Conservation (phyloP, 495 filamentous ascomycete species). For the Lepraria neglecta region DNA sequence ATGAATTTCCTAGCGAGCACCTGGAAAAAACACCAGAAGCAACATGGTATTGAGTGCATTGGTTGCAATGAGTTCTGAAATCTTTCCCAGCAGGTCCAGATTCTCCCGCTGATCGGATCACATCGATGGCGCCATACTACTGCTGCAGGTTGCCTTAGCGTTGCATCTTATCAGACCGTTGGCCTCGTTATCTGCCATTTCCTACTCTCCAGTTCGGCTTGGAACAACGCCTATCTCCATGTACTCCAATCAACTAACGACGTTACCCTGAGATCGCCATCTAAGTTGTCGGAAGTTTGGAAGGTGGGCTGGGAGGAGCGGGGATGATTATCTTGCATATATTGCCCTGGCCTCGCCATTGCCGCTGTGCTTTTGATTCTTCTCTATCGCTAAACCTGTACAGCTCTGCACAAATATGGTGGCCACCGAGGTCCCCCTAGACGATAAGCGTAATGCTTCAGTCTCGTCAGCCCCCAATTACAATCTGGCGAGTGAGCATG, state of each 20-base stretch:
- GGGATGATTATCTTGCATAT: neutral
- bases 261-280: neutral
- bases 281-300: conserved; percentile 2
- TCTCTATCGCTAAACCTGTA: neutral
- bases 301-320: neutral
- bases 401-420: neutral
- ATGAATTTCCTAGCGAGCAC: no score
- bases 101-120: neutral
- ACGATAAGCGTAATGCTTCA: conserved; percentile 18
- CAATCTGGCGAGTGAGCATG: conserved; percentile 31
- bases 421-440: neutral
- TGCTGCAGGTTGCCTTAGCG: neutral
- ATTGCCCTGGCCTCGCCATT: neutral
- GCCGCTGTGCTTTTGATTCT: neutral
- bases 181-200: conserved; percentile 4
- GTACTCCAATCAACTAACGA: neutral
- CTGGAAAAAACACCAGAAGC: no score
- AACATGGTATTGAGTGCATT: no score
- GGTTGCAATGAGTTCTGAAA: neutral
- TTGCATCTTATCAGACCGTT: conserved; percentile 6
- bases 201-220: neutral
- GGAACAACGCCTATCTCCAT: neutral
- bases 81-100: neutral
- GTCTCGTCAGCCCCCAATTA: conserved; percentile 17
- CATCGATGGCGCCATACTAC: neutral